These are phyloP conservation scores for Astraeus odoratus DNA, from an alignment of 768 basidiomycete genomes.

Conservation along the genomic window DNA sequence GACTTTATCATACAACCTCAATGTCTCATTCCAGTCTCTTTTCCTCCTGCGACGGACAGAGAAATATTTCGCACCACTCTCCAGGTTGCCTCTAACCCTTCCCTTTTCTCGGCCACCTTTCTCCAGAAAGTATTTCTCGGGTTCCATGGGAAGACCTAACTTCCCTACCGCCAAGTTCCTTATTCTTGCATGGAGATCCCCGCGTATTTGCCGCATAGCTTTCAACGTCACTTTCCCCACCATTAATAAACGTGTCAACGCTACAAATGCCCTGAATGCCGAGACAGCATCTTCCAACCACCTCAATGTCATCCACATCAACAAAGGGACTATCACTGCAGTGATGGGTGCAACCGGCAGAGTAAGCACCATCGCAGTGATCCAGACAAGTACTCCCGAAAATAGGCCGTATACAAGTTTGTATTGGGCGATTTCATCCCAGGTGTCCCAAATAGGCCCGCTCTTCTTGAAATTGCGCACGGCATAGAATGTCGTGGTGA, in stretches of 20 bases:
- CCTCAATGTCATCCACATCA: conserved; percentile 88
- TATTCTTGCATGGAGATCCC: conserved; percentile 55
- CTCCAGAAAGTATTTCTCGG: conserved; percentile 57
- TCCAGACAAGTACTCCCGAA: conserved; percentile 67
- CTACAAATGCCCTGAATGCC: conserved; percentile 65
- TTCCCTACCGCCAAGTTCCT: conserved; percentile 53
- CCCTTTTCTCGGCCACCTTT: conserved; percentile 66
- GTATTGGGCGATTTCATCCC: conserved; percentile 87
- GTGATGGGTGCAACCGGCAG: conserved; percentile 57
- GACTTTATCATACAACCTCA: conserved; percentile 73
- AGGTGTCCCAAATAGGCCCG: conserved; percentile 79
- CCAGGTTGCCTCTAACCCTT: conserved; percentile 57
- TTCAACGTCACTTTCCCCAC: conserved; percentile 55
- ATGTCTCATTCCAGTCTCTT: conserved; percentile 85
- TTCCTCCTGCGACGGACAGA: conserved; percentile 73
- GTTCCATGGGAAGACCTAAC: conserved; percentile 60
- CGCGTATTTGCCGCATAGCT: conserved; percentile 45
- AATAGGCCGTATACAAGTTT: conserved; percentile 79
- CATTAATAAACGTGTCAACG: conserved; percentile 54
- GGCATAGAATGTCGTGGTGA: conserved; percentile 59
- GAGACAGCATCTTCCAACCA: conserved; percentile 85
- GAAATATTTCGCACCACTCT: conserved; percentile 68
- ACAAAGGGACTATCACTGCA: conserved; percentile 50
- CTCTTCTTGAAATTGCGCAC: conserved; percentile 74
- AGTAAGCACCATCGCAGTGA: conserved; percentile 45